These are phyloP conservation scores for Tremella yokohamensis DNA, from an alignment of 768 basidiomycete genomes.

Conservation along the genomic window DNA sequence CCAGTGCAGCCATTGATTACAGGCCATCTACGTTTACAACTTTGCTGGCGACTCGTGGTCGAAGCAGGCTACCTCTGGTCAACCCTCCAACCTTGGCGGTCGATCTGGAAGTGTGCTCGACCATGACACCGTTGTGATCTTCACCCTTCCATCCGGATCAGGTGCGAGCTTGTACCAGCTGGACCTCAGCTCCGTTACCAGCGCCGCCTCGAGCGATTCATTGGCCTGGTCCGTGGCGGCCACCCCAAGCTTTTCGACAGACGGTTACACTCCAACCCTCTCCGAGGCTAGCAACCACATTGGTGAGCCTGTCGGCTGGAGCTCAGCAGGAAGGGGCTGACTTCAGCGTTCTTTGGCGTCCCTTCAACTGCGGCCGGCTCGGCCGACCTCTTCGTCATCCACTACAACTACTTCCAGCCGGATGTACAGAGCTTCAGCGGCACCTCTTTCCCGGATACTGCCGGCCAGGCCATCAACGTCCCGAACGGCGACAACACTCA, in stretches of 20 bases:
- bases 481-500: conserved; percentile 64
- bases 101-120: conserved; percentile 71
- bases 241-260: conserved; percentile 58
- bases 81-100: conserved; percentile 56
- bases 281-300: conserved; percentile 83
- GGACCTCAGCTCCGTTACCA: conserved; percentile 64
- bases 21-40: conserved; percentile 73
- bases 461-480: conserved; percentile 69
- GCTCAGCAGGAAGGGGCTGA: background rate
- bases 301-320: conserved; percentile 20
- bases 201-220: conserved; percentile 58
- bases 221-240: conserved; percentile 66
- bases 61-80: conserved; percentile 58
- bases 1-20: background rate
- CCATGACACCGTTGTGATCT: conserved; percentile 91
- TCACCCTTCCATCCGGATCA: conserved; percentile 53
- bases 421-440: conserved; percentile 60
- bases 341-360: conserved; percentile 66
- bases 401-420: conserved; percentile 79
- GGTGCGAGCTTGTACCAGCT: conserved; percentile 59
- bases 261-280: conserved; percentile 67
- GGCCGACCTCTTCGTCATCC: conserved; percentile 78
- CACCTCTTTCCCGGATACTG: conserved; percentile 61
- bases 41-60: conserved; percentile 64
- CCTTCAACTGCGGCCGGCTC: conserved; percentile 66